Conservation (phyloP, 768 basidiomycete genomes). For the Boletus reticulatus region DNA sequence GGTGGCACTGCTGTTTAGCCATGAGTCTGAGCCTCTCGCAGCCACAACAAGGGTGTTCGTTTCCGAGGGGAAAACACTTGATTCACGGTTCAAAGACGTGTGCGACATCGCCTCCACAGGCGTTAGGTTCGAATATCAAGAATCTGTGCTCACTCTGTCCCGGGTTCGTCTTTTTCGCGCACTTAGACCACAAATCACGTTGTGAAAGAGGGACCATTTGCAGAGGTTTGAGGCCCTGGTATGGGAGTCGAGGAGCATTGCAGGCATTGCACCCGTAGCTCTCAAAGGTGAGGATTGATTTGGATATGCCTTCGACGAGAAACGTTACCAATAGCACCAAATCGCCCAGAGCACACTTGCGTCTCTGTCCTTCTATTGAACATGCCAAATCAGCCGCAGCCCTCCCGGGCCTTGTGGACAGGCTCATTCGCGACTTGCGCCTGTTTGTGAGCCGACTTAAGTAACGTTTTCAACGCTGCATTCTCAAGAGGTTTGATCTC, state of each 20-base stretch:
- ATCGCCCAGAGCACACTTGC: not conserved
- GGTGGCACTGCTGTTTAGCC: slow-evolving; percentile 5
- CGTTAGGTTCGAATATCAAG: slow-evolving; percentile 10
- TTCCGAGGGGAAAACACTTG: slow-evolving; percentile 11
- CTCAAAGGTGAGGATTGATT: slow-evolving; percentile 8
- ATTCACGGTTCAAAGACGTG: slow-evolving; percentile 12
- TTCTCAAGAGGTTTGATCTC: slow-evolving; percentile 16
- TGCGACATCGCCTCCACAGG: slow-evolving; percentile 2
- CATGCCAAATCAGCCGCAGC: not conserved
- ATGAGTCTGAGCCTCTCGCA: slow-evolving; percentile 3
- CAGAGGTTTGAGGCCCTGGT: slow-evolving; percentile 14
- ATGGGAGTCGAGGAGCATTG: slow-evolving; percentile 20
- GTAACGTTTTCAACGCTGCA: slow-evolving; percentile 5
- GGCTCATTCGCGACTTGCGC: slow-evolving; percentile 10
- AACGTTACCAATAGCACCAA: not conserved
- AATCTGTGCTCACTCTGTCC: slow-evolving; percentile 1
- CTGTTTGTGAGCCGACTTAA: slow-evolving; percentile 3
- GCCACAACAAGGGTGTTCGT: slow-evolving; percentile 6
- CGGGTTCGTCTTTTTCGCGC: slow-evolving; percentile 3
- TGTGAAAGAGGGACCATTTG: not conserved
- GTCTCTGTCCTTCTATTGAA: not conserved
- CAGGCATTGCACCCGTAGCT: slow-evolving; percentile 10
- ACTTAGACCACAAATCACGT: not conserved
- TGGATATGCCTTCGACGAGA: not conserved
- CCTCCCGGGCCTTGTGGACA: not conserved